Percentiles rank a stretch among this genome's conserved stretches.
Evolutionary conservation across 208 protist species (phyloP).

Genomic region (Naegleria gruberi): DNA sequence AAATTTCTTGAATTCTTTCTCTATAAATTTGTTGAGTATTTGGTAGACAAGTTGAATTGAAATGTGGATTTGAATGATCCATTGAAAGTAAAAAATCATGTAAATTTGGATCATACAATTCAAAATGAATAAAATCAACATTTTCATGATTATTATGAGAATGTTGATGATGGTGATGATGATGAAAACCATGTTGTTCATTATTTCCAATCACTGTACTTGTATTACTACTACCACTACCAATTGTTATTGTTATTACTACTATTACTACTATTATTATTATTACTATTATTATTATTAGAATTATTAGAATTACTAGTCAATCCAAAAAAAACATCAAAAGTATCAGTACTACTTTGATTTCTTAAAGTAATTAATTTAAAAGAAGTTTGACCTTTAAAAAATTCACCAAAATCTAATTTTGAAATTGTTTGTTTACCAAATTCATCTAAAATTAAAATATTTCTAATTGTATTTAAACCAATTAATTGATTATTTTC

Average conservation of each 20-base stretch:
- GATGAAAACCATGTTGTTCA: no score
- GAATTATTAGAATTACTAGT: neutral
- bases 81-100: neutral
- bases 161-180: no score
- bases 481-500: neutral
- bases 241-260: neutral
- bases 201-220: no score
- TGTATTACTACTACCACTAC: no score
- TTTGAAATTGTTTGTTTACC: neutral
- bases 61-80: neutral
- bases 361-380: conserved; percentile 5
- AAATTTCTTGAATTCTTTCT: neutral
- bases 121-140: neutral
- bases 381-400: neutral
- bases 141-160: no score
- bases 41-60: neutral
- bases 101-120: neutral
- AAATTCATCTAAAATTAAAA: neutral
- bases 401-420: neutral
- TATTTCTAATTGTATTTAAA: neutral
- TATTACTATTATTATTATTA: neutral
- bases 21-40: neutral
- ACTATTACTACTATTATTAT: neutral
- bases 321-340: neutral
- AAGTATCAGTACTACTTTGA: neutral